phyloP scores from a whole-genome alignment of 345 rosid species.

The Boechera retrofracta region DNA sequence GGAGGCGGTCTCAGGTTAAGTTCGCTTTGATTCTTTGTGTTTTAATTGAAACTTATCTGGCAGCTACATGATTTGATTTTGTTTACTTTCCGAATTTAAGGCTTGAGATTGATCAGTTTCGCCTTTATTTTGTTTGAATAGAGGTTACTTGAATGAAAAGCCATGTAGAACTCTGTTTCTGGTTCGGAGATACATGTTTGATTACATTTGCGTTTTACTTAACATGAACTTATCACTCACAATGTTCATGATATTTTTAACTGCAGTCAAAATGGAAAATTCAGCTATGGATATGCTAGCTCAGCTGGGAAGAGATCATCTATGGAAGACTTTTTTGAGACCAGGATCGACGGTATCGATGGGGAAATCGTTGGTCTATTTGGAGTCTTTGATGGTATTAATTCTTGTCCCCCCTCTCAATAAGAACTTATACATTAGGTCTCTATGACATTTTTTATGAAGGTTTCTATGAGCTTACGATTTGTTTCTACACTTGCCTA shows the following conservation, averaged over 20 bases:
- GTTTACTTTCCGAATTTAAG: background rate
- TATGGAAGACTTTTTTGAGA: constrained; percentile 98
- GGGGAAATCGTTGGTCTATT: constrained; percentile 97
- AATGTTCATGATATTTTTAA: background rate
- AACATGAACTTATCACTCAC: background rate
- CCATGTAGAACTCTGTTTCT: background rate
- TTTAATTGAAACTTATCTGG: background rate
- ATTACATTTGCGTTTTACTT: background rate
- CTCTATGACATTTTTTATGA: background rate
- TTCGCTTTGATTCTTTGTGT: background rate
- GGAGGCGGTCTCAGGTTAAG: constrained; percentile 93
- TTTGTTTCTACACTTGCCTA: no score
- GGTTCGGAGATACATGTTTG: background rate
- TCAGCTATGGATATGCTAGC: constrained; percentile 99
- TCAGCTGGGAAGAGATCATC: constrained; percentile 95
- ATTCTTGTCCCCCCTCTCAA: background rate
- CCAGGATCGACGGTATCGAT: constrained; percentile 88
- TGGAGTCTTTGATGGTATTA: constrained; percentile 95
- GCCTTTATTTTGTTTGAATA: constrained; percentile 8
- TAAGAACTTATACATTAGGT: background rate
- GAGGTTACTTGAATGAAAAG: constrained; percentile 7
- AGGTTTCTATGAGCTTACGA: background rate
- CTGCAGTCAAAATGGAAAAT: constrained; percentile 88
- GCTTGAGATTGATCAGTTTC: background rate
- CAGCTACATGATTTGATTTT: background rate